phyloP scores from a whole-genome alignment of 306 rosid genomes.

The Fragaria vesca region DNA sequence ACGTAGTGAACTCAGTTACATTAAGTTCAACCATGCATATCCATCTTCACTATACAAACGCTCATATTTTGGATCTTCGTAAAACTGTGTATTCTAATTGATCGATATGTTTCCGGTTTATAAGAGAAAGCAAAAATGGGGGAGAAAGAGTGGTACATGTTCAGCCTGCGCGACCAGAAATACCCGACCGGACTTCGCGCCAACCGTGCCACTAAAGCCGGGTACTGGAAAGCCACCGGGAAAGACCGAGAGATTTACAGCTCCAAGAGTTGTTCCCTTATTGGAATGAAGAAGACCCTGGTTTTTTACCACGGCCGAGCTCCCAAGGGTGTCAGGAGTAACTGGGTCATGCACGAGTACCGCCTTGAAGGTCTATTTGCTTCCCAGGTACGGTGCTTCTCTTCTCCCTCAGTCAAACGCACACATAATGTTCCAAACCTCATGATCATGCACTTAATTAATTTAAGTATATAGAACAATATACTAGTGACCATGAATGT shows the following conservation, averaged over 20 bases:
- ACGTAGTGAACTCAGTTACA: neutral
- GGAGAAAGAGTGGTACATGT: constrained; percentile 96
- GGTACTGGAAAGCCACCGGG: constrained; percentile 98
- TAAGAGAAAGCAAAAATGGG: constrained; percentile 96
- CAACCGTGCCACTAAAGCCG: constrained; percentile 91
- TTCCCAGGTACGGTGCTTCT: constrained; percentile 63
- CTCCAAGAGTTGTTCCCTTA: constrained; percentile 63
- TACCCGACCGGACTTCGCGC: constrained; percentile 90
- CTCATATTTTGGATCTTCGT: too few species aligned
- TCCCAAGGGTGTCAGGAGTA: constrained; percentile 85
- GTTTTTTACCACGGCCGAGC: constrained; percentile 93
- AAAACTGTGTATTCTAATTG: too few species aligned
- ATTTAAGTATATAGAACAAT: neutral
- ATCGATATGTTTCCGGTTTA: neutral
- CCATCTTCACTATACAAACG: neutral
- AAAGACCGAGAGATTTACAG: constrained; percentile 89
- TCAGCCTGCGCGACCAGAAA: constrained; percentile 78
- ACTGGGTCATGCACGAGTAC: constrained; percentile 99
- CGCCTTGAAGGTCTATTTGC: constrained; percentile 61
- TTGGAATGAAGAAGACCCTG: constrained; percentile 96
- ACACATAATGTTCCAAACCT: neutral
- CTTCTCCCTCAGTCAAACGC: too few species aligned
- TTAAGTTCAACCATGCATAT: neutral
- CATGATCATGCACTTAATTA: neutral
- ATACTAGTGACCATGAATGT: neutral